Percentiles rank a stretch among this genome's conserved stretches.
These are phyloP conservation scores for Rhododendron molle DNA, from an alignment of 148 eudicot species.

Conservation along the genomic window DNA sequence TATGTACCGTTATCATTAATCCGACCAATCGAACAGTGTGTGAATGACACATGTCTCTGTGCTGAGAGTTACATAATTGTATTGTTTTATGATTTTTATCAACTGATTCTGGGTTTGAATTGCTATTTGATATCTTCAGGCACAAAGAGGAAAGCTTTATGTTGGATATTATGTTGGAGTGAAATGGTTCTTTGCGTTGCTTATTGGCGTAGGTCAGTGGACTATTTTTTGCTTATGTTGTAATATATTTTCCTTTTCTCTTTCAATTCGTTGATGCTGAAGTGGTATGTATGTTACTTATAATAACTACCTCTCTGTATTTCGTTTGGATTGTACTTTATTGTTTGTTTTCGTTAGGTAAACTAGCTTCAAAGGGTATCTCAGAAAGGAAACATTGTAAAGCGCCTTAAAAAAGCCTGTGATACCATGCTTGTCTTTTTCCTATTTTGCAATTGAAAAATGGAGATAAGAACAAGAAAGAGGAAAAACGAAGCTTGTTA, in stretches of 20 bases:
- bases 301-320: background rate
- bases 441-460: background rate
- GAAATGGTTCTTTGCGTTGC: slow-evolving; percentile 91
- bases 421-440: background rate
- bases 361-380: background rate
- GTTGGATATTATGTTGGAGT: slow-evolving; percentile 65
- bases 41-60: background rate
- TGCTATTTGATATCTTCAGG: slow-evolving; percentile 35
- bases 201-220: slow-evolving; percentile 80
- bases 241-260: background rate
- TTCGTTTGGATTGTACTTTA: background rate
- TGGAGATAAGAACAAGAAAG: background rate
- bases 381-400: background rate
- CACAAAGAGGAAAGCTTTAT: slow-evolving; percentile 70
- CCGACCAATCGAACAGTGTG: background rate
- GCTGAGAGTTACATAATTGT: background rate
- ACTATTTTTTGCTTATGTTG: background rate
- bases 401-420: background rate
- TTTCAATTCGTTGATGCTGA: background rate
- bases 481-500: background rate
- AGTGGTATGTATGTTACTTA: background rate
- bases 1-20: background rate
- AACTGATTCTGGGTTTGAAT: background rate
- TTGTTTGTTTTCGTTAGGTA: background rate
- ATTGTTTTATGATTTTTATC: background rate